A percentile compares a stretch with the other conserved stretches of the same genome.
These are phyloP conservation scores for Mrakia gelida DNA, from an alignment of 768 basidiomycete species.

Conservation along the genomic window DNA sequence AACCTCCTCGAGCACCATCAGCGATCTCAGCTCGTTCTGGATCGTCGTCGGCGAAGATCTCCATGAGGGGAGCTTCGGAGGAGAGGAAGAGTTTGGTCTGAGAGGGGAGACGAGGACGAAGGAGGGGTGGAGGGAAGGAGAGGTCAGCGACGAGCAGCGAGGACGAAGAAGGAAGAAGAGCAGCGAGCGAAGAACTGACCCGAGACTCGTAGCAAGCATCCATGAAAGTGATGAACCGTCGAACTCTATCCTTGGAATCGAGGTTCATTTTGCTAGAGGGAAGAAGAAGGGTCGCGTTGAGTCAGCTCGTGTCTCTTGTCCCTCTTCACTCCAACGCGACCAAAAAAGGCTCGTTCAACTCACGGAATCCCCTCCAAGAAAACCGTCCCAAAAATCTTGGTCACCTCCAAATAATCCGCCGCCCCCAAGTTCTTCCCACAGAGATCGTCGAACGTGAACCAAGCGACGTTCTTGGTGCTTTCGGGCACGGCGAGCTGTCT, in stretches of 20 bases:
- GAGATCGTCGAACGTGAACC: slow-evolving; percentile 77
- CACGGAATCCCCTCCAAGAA: slow-evolving; percentile 58
- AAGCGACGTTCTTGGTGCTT: slow-evolving; percentile 72
- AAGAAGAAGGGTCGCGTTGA: neutral
- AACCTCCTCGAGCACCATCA: slow-evolving; percentile 1
- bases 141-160: neutral
- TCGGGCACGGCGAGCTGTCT: slow-evolving; percentile 72
- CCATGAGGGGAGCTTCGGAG: neutral
- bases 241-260: slow-evolving; percentile 83
- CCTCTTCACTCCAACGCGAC: neutral
- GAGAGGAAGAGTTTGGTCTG: slow-evolving; percentile 9
- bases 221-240: slow-evolving; percentile 95
- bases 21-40: neutral
- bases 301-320: no score
- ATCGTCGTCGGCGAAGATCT: slow-evolving; percentile 13
- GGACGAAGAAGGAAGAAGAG: neutral
- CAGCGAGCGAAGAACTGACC: neutral
- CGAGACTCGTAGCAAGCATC: slow-evolving; percentile 59
- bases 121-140: neutral
- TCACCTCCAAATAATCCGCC: slow-evolving; percentile 92
- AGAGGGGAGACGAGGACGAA: neutral
- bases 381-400: slow-evolving; percentile 76
- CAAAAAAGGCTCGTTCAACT: neutral
- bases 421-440: slow-evolving; percentile 88
- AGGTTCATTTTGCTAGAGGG: slow-evolving; percentile 65